Percentiles rank a stretch among this genome's conserved stretches.
Conservation (phyloP, 1,284 basidiomycete species). For the Takashimella tepidaria region DNA sequence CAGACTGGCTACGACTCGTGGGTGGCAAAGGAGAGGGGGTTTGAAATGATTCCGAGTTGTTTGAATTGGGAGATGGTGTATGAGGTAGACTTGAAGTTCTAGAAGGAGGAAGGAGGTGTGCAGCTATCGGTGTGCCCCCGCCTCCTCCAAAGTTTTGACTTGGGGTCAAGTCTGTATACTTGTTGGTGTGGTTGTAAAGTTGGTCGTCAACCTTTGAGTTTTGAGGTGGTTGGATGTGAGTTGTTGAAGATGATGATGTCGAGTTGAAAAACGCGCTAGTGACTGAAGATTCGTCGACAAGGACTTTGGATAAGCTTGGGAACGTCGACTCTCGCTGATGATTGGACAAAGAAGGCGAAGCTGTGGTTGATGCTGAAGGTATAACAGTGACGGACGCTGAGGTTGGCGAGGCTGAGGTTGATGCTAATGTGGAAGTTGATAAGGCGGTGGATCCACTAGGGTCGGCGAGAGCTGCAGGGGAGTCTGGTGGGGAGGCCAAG, state of each 20-base stretch:
- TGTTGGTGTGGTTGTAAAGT: neutral
- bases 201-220: constrained; percentile 3
- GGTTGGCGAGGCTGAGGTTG: neutral
- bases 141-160: neutral
- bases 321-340: constrained; percentile 9
- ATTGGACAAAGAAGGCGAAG: neutral
- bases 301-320: constrained; percentile 12
- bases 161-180: no score
- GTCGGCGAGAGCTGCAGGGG: neutral
- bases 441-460: neutral
- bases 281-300: constrained; percentile 18
- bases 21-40: neutral
- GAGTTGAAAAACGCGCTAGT: constrained; percentile 16
- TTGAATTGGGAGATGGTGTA: neutral
- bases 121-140: neutral
- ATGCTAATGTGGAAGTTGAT: neutral
- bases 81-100: constrained; percentile 11
- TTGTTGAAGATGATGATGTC: no score
- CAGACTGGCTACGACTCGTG: neutral
- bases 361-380: no score
- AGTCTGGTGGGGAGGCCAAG: neutral
- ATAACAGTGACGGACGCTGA: no score
- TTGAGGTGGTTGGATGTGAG: constrained; percentile 5
- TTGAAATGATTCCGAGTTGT: neutral
- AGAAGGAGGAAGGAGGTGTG: constrained; percentile 13